Percentiles rank a stretch among this genome's conserved stretches.
These are phyloP conservation scores for Cyclotella choctawhatcheeana DNA, from an alignment of 108 stramenopile species.

Conservation along the genomic window DNA sequence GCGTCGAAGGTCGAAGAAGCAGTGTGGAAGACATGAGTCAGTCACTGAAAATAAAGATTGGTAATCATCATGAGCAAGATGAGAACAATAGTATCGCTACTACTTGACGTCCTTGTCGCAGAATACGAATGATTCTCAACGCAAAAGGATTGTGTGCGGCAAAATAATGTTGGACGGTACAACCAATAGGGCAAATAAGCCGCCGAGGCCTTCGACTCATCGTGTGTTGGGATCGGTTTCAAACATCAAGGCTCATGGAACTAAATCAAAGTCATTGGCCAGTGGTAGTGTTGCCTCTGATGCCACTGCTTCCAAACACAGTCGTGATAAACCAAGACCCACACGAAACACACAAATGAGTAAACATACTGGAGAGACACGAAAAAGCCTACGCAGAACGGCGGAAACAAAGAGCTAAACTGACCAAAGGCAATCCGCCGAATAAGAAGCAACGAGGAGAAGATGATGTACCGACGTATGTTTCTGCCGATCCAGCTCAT, in stretches of 20 bases:
- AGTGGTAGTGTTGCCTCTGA: conserved; percentile 1
- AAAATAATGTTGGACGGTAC: conserved; percentile 1
- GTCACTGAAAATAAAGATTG: neutral
- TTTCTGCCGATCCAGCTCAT: neutral
- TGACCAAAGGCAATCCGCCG: neutral
- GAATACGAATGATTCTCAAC: conserved; percentile 1
- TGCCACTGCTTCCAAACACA: neutral
- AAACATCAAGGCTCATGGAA: neutral
- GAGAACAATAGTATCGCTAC: conserved; percentile 43
- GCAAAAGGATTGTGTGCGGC: neutral
- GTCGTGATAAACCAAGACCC: neutral
- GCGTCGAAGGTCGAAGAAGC: conserved; percentile 8
- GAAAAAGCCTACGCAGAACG: neutral
- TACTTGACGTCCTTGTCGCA: conserved; percentile 38
- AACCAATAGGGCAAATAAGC: conserved; percentile 6
- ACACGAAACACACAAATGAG: too few relatives aligned
- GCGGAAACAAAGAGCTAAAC: neutral
- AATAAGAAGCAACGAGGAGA: neutral
- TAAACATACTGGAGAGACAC: neutral
- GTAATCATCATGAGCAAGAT: conserved; percentile 25
- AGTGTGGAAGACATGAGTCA: conserved; percentile 10
- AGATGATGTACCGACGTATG: neutral
- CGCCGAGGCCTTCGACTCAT: conserved; percentile 4
- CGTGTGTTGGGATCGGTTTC: conserved; percentile 8
- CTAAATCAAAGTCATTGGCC: conserved; percentile 3